Percentiles rank a stretch among this genome's conserved stretches.
Evolutionary conservation across 2,329 filamentous ascomycete genomes (phyloP).

Genomic region (Cercospora sp.): DNA sequence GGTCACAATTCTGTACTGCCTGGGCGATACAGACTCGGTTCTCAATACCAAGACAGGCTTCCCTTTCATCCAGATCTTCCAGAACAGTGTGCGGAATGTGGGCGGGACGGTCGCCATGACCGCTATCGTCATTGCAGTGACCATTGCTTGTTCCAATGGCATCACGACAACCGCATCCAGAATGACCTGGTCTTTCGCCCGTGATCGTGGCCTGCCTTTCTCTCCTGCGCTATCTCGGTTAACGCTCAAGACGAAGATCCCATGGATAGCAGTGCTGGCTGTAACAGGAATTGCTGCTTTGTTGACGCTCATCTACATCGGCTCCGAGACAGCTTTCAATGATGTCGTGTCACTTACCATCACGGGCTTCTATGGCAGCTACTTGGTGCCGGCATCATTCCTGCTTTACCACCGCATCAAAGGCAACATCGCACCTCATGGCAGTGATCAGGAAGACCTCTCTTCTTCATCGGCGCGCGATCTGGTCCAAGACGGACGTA

Average conservation of each 20-base stretch:
- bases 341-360: conserved; percentile 49
- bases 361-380: conserved; percentile 48
- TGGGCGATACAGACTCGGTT: conserved; percentile 45
- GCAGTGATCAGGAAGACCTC: conserved; percentile 32
- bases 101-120: conserved; percentile 51
- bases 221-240: conserved; percentile 41
- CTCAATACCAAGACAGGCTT: conserved; percentile 48
- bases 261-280: conserved; percentile 40
- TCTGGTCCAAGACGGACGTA: background rate
- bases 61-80: conserved; percentile 55
- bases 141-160: conserved; percentile 39
- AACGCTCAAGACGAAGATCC: conserved; percentile 33
- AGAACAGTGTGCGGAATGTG: conserved; percentile 46
- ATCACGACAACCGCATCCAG: conserved; percentile 45
- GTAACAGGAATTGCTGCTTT: conserved; percentile 56
- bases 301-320: conserved; percentile 47
- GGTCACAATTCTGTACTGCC: conserved; percentile 46
- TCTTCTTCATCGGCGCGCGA: conserved; percentile 6
- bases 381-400: conserved; percentile 44
- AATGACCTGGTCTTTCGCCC: conserved; percentile 46
- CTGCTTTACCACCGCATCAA: conserved; percentile 46
- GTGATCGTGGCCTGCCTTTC: conserved; percentile 46
- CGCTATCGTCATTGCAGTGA: conserved; percentile 43
- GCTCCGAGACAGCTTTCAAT: conserved; percentile 46
- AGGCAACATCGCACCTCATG: conserved; percentile 43